phyloP scores from a whole-genome alignment of 192 early-diverging fungal genomes.

The Coemansia sp. region DNA sequence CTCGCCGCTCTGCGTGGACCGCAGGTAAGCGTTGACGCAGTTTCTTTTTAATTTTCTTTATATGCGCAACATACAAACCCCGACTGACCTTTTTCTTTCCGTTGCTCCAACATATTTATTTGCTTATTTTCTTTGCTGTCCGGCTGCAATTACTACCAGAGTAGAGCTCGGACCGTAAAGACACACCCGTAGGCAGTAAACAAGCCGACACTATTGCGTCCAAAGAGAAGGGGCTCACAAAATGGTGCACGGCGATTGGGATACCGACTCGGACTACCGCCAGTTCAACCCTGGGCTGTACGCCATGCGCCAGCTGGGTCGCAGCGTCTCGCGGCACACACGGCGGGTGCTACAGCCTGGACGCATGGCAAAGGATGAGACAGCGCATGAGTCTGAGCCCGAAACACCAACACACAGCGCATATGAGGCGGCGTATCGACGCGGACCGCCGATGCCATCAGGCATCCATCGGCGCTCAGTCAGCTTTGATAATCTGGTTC shows the following conservation, averaged over 20 bases:
- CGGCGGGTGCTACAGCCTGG: slow-evolving; percentile 20
- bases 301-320: slow-evolving; percentile 48
- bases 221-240: background rate
- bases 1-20: background rate
- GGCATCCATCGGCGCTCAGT: slow-evolving; percentile 48
- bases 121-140: background rate
- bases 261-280: slow-evolving; percentile 48
- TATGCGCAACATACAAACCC: background rate
- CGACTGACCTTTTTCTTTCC: background rate
- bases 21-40: background rate
- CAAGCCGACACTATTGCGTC: background rate
- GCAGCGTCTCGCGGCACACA: slow-evolving; percentile 46
- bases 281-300: slow-evolving; percentile 43
- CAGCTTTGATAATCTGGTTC: slow-evolving; percentile 48
- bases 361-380: background rate
- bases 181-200: slow-evolving; percentile 3
- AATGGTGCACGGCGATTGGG: slow-evolving; percentile 43
- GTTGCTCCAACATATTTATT: background rate
- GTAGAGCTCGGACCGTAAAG: background rate
- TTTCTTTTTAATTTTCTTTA: slow-evolving; percentile 1
- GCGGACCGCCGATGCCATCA: slow-evolving; percentile 44
- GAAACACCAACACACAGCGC: background rate
- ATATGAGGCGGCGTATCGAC: slow-evolving; percentile 5
- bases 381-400: slow-evolving; percentile 15
- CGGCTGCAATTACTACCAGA: background rate